Evolutionary conservation across 179 eudicot genomes (phyloP).

Genomic region (Silene coronaria): DNA sequence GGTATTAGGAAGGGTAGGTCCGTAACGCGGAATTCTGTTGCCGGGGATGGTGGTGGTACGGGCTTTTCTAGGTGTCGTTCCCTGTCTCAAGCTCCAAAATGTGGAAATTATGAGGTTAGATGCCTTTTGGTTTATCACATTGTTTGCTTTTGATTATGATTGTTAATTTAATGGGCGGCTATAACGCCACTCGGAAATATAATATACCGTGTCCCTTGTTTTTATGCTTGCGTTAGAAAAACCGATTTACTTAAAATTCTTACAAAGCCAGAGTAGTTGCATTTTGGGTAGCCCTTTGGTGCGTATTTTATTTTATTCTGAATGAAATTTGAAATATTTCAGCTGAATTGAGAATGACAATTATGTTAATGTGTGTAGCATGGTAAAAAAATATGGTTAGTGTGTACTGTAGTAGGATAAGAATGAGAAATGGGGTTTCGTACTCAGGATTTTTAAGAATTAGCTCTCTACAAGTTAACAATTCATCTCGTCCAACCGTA

Average conservation of each 20-base stretch:
- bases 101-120: constrained; percentile 43
- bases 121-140: neutral
- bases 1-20: constrained; percentile 53
- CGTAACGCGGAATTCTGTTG: constrained; percentile 29
- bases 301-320: neutral
- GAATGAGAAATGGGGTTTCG: too few relatives aligned
- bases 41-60: neutral
- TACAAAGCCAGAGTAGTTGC: neutral
- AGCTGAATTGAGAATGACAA: neutral
- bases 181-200: too few relatives aligned
- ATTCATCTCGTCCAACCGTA: neutral
- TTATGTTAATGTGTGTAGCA: neutral
- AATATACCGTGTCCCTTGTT: too few relatives aligned
- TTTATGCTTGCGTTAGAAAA: too few relatives aligned
- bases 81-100: constrained; percentile 28
- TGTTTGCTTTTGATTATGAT: neutral
- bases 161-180: too few relatives aligned
- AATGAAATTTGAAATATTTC: neutral
- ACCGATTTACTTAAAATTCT: too few relatives aligned
- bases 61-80: constrained; percentile 31
- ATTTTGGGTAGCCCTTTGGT: neutral
- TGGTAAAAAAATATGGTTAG: neutral
- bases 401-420: neutral
- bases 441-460: too few relatives aligned
- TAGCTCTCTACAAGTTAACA: neutral